A percentile compares a stretch with the other conserved stretches of the same genome.
phyloP scores from a whole-genome alignment of 345 rosid species.

The Melaleuca alternifolia region DNA sequence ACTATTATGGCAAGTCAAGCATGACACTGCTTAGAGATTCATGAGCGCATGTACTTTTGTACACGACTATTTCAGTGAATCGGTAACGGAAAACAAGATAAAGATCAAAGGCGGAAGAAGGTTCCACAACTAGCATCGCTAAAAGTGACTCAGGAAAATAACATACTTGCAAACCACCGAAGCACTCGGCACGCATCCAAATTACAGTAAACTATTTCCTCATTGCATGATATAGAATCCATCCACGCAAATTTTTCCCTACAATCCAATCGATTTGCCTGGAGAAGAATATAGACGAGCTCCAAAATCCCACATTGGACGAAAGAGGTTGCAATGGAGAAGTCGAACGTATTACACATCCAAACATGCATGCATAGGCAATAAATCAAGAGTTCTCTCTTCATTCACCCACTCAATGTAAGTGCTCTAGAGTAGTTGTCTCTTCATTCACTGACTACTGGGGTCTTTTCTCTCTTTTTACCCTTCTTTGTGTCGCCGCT shows the following conservation, averaged over 20 bases:
- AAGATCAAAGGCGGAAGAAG: background rate
- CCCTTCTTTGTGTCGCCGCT: conserved; percentile 34
- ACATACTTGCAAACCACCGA: background rate
- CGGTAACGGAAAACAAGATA: background rate
- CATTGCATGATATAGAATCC: background rate
- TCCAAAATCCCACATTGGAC: background rate
- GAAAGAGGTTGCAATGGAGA: background rate
- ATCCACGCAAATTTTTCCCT: background rate
- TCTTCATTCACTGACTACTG: conserved; percentile 23
- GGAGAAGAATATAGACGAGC: background rate
- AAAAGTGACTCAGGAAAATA: background rate
- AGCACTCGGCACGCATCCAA: background rate
- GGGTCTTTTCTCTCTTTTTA: conserved; percentile 34
- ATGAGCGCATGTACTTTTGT: background rate
- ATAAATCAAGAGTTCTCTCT: no score
- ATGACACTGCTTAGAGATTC: background rate
- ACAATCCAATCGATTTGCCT: background rate
- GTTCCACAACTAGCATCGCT: no score
- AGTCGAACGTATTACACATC: background rate
- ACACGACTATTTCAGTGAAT: background rate
- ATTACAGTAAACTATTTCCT: background rate
- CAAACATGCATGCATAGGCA: background rate
- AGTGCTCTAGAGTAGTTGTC: background rate
- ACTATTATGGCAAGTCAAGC: background rate
- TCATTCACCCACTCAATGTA: no score